These are phyloP conservation scores for Paramecium sonneborni DNA, from an alignment of 73 alveolate genomes.

Conservation along the genomic window DNA sequence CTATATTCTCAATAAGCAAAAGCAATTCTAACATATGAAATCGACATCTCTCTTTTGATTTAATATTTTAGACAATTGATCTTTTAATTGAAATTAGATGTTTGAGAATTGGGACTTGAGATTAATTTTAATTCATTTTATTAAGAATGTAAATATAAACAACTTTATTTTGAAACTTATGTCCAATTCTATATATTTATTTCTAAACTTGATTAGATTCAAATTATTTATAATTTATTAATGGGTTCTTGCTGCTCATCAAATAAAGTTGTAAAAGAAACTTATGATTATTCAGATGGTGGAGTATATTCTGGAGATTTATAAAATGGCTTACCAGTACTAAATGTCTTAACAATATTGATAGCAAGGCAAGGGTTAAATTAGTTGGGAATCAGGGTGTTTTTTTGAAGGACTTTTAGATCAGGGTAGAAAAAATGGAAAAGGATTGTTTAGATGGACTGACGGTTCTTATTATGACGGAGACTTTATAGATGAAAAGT, in stretches of 20 bases:
- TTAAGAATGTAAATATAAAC: background rate
- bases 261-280: constrained; percentile 67
- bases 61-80: background rate
- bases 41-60: background rate
- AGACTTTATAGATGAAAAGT: background rate
- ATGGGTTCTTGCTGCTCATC: constrained; percentile 17
- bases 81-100: background rate
- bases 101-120: background rate
- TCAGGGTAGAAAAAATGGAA: constrained; percentile 69
- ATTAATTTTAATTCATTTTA: background rate
- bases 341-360: background rate
- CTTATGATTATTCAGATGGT: constrained; percentile 64
- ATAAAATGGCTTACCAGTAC: background rate
- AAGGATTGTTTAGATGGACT: constrained; percentile 52
- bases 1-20: background rate
- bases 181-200: background rate
- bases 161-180: background rate
- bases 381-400: constrained; percentile 73
- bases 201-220: background rate
- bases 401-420: constrained; percentile 73
- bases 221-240: background rate
- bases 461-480: constrained; percentile 58
- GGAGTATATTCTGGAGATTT: constrained; percentile 16
- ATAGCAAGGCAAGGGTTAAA: constrained; percentile 69
- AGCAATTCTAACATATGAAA: background rate